phyloP scores from a whole-genome alignment of 2,329 filamentous ascomycete genomes.

The Botrytis pseudocinerea region DNA sequence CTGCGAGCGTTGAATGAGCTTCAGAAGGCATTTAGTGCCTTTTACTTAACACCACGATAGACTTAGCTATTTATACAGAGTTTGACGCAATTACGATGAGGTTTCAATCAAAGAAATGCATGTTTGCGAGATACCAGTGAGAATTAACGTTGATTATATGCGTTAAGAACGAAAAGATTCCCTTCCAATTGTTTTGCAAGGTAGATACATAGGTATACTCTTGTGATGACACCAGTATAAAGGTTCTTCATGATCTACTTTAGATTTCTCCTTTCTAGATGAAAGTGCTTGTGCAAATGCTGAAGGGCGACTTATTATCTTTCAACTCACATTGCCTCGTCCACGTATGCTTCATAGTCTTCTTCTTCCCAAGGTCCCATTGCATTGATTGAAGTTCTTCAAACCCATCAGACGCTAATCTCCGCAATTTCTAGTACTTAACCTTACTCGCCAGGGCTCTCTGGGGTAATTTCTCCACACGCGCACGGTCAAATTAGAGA shows the following conservation, averaged over 20 bases:
- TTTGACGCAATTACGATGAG: background rate
- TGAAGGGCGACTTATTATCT: background rate
- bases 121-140: background rate
- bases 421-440: background rate
- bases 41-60: constrained; percentile 5
- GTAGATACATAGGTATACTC: background rate
- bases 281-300: background rate
- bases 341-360: background rate
- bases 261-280: background rate
- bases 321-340: background rate
- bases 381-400: background rate
- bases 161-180: background rate
- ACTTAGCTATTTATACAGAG: constrained; percentile 11
- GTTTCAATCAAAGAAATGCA: background rate
- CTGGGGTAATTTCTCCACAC: background rate
- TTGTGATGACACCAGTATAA: background rate
- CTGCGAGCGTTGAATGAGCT: background rate
- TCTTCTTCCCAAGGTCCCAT: background rate
- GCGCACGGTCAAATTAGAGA: background rate
- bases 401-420: constrained; percentile 5
- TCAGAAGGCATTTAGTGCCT: background rate
- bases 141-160: background rate
- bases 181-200: background rate
- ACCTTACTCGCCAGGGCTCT: background rate
- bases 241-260: background rate